These are phyloP conservation scores for Paxillus ammoniavirescens DNA, from an alignment of 768 basidiomycete species.

Conservation along the genomic window DNA sequence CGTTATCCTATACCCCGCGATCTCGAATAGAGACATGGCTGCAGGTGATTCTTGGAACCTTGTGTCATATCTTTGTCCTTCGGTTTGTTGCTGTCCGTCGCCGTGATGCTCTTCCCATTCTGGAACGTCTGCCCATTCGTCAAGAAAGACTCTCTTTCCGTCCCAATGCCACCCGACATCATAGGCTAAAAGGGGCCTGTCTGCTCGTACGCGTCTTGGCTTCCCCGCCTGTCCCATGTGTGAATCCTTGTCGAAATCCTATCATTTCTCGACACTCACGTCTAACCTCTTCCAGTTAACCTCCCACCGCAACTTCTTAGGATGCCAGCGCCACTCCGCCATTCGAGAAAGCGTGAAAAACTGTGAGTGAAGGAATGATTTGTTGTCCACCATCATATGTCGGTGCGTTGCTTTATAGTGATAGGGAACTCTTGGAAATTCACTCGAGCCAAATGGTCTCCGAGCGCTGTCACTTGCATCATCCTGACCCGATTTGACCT, in stretches of 20 bases:
- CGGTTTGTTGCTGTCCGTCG: background rate
- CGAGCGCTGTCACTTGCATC: background rate
- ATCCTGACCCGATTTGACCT: constrained; percentile 6
- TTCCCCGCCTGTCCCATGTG: constrained; percentile 7
- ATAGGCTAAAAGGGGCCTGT: constrained; percentile 11
- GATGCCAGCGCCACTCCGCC: background rate
- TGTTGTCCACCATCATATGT: background rate
- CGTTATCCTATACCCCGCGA: background rate
- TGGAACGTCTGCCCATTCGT: background rate
- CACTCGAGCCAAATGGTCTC: constrained; percentile 9
- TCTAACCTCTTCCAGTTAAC: constrained; percentile 10
- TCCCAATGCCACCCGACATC: constrained; percentile 28
- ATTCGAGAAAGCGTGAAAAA: background rate
- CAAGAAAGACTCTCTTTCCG: constrained; percentile 9
- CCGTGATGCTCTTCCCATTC: background rate
- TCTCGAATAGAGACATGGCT: background rate
- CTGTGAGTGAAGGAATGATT: background rate
- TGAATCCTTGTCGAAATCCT: background rate
- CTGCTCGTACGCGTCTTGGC: constrained; percentile 10
- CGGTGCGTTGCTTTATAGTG: constrained; percentile 13
- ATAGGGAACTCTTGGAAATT: background rate
- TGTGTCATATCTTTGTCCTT: background rate
- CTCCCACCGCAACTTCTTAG: no score
- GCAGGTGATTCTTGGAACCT: background rate
- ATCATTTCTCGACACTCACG: constrained; percentile 3